These are phyloP conservation scores for Penicillium odoratum DNA, from an alignment of 495 filamentous ascomycete species.

Conservation along the genomic window DNA sequence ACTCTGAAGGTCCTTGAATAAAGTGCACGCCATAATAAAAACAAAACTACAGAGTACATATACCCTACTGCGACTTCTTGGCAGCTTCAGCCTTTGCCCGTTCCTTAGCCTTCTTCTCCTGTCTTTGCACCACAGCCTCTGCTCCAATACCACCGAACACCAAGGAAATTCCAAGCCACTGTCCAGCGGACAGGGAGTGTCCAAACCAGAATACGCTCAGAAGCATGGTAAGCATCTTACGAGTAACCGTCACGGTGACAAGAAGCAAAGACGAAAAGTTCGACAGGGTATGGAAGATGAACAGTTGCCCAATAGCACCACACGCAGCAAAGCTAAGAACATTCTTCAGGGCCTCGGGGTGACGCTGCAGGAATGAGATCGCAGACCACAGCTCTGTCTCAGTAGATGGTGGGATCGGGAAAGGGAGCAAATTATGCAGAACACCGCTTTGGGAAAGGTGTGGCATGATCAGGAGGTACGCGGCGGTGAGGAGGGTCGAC, in stretches of 20 bases:
- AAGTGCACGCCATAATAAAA: neutral
- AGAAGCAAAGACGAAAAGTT: constrained; percentile 89
- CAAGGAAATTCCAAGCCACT: constrained; percentile 87
- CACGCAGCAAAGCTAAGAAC: constrained; percentile 90
- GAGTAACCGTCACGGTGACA: constrained; percentile 93
- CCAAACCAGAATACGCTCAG: constrained; percentile 93
- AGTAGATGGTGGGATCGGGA: constrained; percentile 51
- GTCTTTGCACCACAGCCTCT: constrained; percentile 77
- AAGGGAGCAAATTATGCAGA: constrained; percentile 65
- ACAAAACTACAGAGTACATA: neutral
- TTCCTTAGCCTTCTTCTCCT: constrained; percentile 84
- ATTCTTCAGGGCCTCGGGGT: constrained; percentile 79
- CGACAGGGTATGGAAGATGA: constrained; percentile 95
- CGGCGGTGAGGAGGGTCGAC: constrained; percentile 68
- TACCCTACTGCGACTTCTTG: constrained; percentile 40
- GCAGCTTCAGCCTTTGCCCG: constrained; percentile 54
- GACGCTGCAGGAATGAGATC: constrained; percentile 71
- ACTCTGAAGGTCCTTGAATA: neutral
- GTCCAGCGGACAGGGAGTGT: constrained; percentile 77
- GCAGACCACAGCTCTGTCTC: constrained; percentile 74
- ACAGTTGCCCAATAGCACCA: constrained; percentile 91
- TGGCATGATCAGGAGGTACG: constrained; percentile 76
- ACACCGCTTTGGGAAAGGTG: constrained; percentile 67
- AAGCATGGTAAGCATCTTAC: constrained; percentile 99
- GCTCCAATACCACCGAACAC: constrained; percentile 96